Evolutionary conservation across 441 rosid genomes (phyloP).

Genomic region (Gossypium schwendimanii): DNA sequence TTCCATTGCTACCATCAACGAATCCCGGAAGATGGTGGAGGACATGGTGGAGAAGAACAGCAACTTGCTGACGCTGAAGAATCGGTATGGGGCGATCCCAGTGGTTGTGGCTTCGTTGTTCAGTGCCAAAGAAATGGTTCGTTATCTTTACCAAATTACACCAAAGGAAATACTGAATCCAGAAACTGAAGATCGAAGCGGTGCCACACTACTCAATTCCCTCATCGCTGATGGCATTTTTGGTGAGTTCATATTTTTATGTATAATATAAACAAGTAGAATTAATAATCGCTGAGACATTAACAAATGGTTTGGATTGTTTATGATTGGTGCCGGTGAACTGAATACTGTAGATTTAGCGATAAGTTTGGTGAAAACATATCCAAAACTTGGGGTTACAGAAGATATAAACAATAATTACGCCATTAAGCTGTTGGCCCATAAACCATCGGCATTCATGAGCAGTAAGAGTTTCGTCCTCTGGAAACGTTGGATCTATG

Average conservation of each 20-base stretch:
- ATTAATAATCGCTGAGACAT: no score
- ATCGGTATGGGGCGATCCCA: slow-evolving; percentile 23
- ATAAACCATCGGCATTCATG: slow-evolving; percentile 8
- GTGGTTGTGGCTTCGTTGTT: slow-evolving; percentile 37
- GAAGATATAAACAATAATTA: slow-evolving; percentile 10
- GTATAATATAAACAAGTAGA: background rate
- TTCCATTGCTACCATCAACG: slow-evolving; percentile 31
- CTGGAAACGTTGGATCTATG: slow-evolving; percentile 8
- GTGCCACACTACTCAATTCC: slow-evolving; percentile 32
- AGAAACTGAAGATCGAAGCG: slow-evolving; percentile 21
- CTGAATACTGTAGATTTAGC: slow-evolving; percentile 2
- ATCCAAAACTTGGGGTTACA: slow-evolving; percentile 5
- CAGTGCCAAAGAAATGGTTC: slow-evolving; percentile 25
- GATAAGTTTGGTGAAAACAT: background rate
- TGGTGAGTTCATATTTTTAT: slow-evolving; percentile 19
- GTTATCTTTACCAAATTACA: slow-evolving; percentile 19
- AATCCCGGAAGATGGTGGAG: slow-evolving; percentile 20
- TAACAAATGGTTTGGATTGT: background rate
- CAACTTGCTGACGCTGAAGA: slow-evolving; percentile 17
- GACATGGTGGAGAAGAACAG: slow-evolving; percentile 17
- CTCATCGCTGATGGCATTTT: slow-evolving; percentile 27
- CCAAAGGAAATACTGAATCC: slow-evolving; percentile 20
- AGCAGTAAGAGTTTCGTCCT: slow-evolving; percentile 6
- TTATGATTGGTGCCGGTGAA: background rate
- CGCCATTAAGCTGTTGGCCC: slow-evolving; percentile 9